These are phyloP conservation scores for Sechiopsis laciniata DNA, from an alignment of 306 rosid genomes.

Conservation along the genomic window DNA sequence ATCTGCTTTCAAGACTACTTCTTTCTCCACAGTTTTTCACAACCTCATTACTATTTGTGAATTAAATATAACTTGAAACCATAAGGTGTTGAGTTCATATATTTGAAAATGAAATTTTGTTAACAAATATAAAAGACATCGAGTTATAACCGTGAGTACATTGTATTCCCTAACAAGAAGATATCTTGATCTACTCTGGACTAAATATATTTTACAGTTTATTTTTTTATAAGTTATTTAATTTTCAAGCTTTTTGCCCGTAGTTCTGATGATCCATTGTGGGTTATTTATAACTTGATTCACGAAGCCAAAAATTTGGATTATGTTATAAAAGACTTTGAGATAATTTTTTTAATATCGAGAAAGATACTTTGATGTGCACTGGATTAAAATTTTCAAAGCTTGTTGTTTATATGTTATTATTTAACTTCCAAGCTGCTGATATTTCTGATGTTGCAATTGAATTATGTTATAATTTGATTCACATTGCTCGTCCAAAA, in stretches of 20 bases:
- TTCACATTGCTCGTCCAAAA: not conserved
- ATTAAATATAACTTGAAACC: constrained; percentile 7
- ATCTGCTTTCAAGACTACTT: not conserved
- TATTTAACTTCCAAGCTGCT: not conserved
- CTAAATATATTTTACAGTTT: not conserved
- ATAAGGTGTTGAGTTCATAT: not conserved
- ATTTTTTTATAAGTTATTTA: not conserved
- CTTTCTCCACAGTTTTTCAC: not conserved
- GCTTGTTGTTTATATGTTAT: not conserved
- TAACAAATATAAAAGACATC: not conserved
- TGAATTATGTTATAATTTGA: not conserved
- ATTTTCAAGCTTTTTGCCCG: not conserved
- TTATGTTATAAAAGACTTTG: not conserved
- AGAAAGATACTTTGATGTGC: not conserved
- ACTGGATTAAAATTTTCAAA: not conserved
- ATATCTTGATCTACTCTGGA: not conserved
- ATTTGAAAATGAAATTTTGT: not conserved
- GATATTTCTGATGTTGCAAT: not conserved
- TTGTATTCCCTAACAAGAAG: constrained; percentile 9
- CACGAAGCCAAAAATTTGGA: not conserved
- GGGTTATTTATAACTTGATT: not conserved
- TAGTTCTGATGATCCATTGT: constrained; percentile 1
- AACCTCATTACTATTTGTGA: not conserved
- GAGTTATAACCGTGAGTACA: not conserved
- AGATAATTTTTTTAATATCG: not conserved